phyloP scores from a whole-genome alignment of 2,329 filamentous ascomycete genomes.

The Apiospora aurea region DNA sequence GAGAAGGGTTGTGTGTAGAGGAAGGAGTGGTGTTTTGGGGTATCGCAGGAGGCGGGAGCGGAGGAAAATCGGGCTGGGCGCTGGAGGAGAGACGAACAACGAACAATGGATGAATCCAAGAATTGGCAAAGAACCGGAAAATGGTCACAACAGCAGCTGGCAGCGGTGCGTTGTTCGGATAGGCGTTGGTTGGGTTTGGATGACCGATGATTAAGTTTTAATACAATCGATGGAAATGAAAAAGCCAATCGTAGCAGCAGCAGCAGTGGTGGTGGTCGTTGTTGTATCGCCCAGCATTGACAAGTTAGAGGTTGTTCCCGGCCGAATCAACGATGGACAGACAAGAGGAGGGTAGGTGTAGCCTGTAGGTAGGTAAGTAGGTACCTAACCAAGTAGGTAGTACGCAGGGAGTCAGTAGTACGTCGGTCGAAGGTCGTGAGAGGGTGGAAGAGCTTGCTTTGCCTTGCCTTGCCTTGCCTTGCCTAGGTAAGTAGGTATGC shows the following conservation, averaged over 20 bases:
- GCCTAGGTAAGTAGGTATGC: not conserved
- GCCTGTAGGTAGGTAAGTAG: not conserved
- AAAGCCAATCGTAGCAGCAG: not conserved
- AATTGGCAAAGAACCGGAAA: constrained; percentile 14
- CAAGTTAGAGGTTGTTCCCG: not conserved
- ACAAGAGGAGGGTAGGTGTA: not conserved
- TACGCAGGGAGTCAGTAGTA: not conserved
- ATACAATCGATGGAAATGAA: constrained; percentile 6
- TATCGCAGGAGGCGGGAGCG: constrained; percentile 1
- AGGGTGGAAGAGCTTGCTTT: constrained; percentile 17
- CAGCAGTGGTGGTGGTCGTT: not conserved
- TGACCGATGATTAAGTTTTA: constrained; percentile 16
- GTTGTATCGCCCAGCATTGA: not conserved
- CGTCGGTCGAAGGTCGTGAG: not conserved
- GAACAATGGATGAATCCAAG: constrained; percentile 20
- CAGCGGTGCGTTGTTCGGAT: constrained; percentile 7
- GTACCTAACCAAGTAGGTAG: too few relatives aligned
- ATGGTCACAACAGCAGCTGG: constrained; percentile 14
- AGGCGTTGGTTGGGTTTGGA: constrained; percentile 5
- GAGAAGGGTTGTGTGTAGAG: not conserved
- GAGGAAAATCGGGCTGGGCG: constrained; percentile 13
- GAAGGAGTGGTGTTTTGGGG: constrained; percentile 7
- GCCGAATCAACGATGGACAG: not conserved
- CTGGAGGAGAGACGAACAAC: constrained; percentile 20
- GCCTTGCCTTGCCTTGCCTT: not conserved